Percentiles rank a stretch among this genome's conserved stretches.
These are phyloP conservation scores for Alternaria viburni DNA, from an alignment of 2,329 filamentous ascomycete species.

Conservation along the genomic window DNA sequence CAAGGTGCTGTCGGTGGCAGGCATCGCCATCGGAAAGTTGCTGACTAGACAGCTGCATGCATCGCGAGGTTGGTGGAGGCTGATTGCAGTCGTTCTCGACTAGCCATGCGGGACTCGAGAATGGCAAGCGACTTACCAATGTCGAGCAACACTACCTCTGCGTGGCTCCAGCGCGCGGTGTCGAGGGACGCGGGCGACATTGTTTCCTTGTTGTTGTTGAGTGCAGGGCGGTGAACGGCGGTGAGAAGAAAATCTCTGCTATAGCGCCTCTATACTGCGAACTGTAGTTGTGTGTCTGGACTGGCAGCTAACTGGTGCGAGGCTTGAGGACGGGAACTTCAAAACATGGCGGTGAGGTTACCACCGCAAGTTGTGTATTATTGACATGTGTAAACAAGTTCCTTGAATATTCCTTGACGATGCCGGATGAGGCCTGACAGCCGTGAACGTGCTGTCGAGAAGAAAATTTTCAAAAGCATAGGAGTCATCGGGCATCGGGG, in stretches of 20 bases:
- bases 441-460: conserved; percentile 21
- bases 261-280: conserved; percentile 10
- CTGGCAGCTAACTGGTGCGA: conserved; percentile 38
- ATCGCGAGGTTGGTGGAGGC: conserved; percentile 22
- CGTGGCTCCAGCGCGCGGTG: conserved; percentile 35
- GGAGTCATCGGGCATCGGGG: conserved; percentile 6
- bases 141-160: conserved; percentile 62
- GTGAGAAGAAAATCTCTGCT: conserved; percentile 41
- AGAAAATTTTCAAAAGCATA: conserved; percentile 25
- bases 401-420: neutral
- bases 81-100: conserved; percentile 24
- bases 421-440: conserved; percentile 26
- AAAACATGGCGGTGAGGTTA: conserved; percentile 38
- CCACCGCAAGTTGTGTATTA: conserved; percentile 15
- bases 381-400: conserved; percentile 3
- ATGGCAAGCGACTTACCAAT: conserved; percentile 58
- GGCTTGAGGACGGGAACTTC: conserved; percentile 25
- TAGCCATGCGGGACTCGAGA: conserved; percentile 20
- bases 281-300: conserved; percentile 27
- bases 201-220: conserved; percentile 23
- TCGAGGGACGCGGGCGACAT: conserved; percentile 39
- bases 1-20: conserved; percentile 10
- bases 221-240: conserved; percentile 40
- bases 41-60: conserved; percentile 27
- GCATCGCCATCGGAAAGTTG: conserved; percentile 11